Evolutionary conservation across 169 alveolate species (phyloP).

Genomic region (Amoebophrya sp.): DNA sequence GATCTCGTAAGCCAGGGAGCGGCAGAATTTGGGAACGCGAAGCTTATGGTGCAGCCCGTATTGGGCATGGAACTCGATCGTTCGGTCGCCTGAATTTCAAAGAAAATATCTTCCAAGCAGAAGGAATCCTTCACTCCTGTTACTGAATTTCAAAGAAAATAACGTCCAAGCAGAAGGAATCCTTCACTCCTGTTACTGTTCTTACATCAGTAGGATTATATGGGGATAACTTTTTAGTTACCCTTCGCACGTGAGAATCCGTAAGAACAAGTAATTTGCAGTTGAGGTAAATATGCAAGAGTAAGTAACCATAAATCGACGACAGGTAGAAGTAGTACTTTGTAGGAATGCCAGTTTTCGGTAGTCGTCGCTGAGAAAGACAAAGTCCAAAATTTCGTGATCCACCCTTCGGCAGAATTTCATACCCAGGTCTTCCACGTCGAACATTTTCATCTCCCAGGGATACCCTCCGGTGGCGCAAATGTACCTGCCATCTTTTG

Average conservation of each 20-base stretch:
- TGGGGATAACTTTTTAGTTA: too few relatives aligned
- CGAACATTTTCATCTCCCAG: conserved; percentile 79
- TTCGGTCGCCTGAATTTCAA: conserved; percentile 60
- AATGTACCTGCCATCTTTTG: conserved; percentile 67
- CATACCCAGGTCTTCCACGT: conserved; percentile 69
- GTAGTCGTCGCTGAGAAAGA: conserved; percentile 75
- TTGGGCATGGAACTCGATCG: conserved; percentile 87
- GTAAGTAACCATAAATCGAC: too few relatives aligned
- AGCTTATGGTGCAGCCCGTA: conserved; percentile 84
- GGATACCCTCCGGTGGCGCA: conserved; percentile 73
- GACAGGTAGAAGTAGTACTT: too few relatives aligned
- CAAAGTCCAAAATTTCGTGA: conserved; percentile 75
- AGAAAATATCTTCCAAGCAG: background rate
- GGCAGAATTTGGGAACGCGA: conserved; percentile 80
- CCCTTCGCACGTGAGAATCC: too few relatives aligned
- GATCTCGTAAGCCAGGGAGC: conserved; percentile 70
- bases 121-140: background rate
- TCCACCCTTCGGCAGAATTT: conserved; percentile 85
- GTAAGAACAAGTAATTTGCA: too few relatives aligned
- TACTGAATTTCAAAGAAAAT: background rate
- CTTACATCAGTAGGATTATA: too few relatives aligned
- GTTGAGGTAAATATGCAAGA: too few relatives aligned
- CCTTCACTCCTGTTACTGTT: too few relatives aligned
- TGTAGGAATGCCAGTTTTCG: conserved; percentile 76
- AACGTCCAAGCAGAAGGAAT: too few relatives aligned